Percentiles rank a stretch among this genome's conserved stretches.
These are phyloP conservation scores for Galerina marginata DNA, from an alignment of 768 basidiomycete genomes.

Conservation along the genomic window DNA sequence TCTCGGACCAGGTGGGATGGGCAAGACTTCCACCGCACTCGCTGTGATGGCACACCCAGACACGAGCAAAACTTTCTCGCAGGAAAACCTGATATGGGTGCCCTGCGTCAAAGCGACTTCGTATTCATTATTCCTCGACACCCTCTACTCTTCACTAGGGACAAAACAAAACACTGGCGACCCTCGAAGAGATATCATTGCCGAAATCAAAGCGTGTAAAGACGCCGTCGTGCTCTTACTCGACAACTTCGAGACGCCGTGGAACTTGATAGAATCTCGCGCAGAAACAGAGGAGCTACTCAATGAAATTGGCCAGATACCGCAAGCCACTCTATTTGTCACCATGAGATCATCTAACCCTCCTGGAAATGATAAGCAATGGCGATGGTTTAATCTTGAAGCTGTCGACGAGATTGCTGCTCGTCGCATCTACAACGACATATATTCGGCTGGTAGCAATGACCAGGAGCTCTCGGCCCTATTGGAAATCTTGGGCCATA, in stretches of 20 bases:
- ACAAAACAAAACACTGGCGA: constrained; percentile 21
- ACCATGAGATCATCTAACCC: constrained; percentile 35
- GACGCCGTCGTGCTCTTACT: constrained; percentile 36
- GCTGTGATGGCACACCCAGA: constrained; percentile 30
- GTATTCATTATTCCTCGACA: constrained; percentile 23
- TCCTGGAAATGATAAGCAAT: constrained; percentile 28
- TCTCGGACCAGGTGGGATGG: constrained; percentile 40
- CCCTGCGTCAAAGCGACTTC: constrained; percentile 39
- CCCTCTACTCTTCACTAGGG: constrained; percentile 20
- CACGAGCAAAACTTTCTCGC: constrained; percentile 17
- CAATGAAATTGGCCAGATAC: constrained; percentile 21
- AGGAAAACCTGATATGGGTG: constrained; percentile 33
- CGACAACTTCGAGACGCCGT: constrained; percentile 47
- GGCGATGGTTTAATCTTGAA: constrained; percentile 20
- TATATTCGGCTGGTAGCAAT: constrained; percentile 15
- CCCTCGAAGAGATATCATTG: constrained; percentile 21
- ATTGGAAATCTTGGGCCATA: constrained; percentile 27
- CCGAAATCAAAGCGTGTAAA: constrained; percentile 23
- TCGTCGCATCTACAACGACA: constrained; percentile 19
- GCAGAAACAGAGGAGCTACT: constrained; percentile 18
- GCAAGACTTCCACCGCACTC: constrained; percentile 42
- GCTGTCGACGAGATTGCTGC: constrained; percentile 22
- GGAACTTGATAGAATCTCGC: constrained; percentile 25
- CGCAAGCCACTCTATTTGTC: constrained; percentile 32
- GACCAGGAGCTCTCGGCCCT: constrained; percentile 24